Conservation (phyloP, 345 rosid genomes). For the Citrus glauca region DNA sequence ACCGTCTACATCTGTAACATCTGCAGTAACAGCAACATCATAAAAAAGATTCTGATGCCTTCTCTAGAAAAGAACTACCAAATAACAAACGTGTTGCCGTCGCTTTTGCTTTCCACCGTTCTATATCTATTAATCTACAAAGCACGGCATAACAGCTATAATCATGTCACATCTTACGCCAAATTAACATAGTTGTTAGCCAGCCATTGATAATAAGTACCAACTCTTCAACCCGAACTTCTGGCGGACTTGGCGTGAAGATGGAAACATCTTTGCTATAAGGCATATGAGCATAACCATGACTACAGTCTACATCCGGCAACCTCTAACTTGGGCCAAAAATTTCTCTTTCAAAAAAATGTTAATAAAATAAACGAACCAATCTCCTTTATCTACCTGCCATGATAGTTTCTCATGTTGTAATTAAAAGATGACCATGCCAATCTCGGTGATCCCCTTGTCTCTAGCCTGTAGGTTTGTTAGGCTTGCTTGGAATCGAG, state of each 20-base stretch:
- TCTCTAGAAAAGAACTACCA: background rate
- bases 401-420: background rate
- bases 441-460: background rate
- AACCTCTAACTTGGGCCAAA: background rate
- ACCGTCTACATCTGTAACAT: no score
- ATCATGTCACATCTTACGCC: background rate
- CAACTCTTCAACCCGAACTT: background rate
- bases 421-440: background rate
- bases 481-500: background rate
- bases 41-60: no score
- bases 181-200: background rate
- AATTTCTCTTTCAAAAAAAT: constrained; percentile 7
- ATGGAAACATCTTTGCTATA: background rate
- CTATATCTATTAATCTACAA: background rate
- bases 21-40: no score
- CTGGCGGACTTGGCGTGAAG: background rate
- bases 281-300: no score
- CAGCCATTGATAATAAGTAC: background rate
- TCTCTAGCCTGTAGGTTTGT: background rate
- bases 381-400: background rate
- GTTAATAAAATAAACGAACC: background rate
- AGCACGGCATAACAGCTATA: background rate
- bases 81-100: background rate
- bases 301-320: no score
- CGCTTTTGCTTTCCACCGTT: no score